Conservation (phyloP, 2,329 filamentous ascomycete genomes). For the Monilinia laxa region DNA sequence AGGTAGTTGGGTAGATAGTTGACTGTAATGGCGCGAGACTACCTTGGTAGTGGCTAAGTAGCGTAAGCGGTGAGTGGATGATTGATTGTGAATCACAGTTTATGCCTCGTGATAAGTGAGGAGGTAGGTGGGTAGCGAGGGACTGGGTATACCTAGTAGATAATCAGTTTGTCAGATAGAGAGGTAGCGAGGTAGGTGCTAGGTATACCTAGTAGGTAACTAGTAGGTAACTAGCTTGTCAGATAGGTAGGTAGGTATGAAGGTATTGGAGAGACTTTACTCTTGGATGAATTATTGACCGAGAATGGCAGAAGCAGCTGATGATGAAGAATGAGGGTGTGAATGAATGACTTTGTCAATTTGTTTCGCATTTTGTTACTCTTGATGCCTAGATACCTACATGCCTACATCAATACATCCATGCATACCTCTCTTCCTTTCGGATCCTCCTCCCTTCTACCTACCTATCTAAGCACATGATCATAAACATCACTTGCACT, state of each 20-base stretch:
- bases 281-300: no score
- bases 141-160: no score
- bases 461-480: no score
- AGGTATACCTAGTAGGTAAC: no score
- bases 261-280: no score
- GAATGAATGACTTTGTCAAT: neutral
- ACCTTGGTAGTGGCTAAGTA: neutral
- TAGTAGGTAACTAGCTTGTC: no score
- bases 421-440: no score
- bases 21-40: conserved; percentile 11
- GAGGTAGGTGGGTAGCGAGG: neutral
- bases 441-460: no score
- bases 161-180: neutral
- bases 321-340: neutral
- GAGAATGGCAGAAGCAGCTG: neutral
- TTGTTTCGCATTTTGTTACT: conserved; percentile 15
- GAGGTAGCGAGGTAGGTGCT: neutral
- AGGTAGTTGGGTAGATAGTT: neutral
- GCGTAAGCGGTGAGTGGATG: conserved; percentile 22
- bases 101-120: neutral
- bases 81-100: conserved; percentile 5
- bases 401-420: no score
- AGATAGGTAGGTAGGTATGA: neutral
- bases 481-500: no score
- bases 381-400: no score